Evolutionary conservation across 2,329 filamentous ascomycete genomes (phyloP).

Genomic region (Phyllosticta citribraziliensis): DNA sequence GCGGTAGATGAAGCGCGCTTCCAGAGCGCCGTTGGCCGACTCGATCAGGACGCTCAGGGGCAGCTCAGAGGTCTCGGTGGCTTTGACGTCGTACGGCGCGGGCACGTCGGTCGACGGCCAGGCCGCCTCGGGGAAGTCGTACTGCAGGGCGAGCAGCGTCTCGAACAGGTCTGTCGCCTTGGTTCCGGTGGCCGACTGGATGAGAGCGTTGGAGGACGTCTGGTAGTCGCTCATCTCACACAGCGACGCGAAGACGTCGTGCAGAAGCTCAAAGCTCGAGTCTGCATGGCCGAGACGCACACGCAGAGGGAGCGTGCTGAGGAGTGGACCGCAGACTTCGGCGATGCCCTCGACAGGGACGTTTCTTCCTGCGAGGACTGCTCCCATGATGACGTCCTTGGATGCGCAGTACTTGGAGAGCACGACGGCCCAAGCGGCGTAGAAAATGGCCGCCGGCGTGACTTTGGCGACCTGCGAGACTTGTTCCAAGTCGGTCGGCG

Average conservation of each 20-base stretch:
- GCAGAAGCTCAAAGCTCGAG: not conserved
- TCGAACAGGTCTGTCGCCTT: constrained; percentile 3
- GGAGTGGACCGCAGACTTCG: constrained; percentile 25
- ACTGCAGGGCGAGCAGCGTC: constrained; percentile 3
- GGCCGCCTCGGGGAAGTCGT: not conserved
- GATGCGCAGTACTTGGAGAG: constrained; percentile 23
- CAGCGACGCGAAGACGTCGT: not conserved
- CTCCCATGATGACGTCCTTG: constrained; percentile 25
- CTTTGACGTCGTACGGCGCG: not conserved
- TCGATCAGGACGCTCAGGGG: not conserved
- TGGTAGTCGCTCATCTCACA: constrained; percentile 3
- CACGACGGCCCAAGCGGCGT: constrained; percentile 30
- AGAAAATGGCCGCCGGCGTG: constrained; percentile 15
- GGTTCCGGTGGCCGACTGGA: constrained; percentile 4
- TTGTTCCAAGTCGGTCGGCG: not conserved
- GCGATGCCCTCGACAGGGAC: constrained; percentile 21
- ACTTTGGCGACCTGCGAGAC: constrained; percentile 3
- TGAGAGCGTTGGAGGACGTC: constrained; percentile 1
- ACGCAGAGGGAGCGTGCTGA: constrained; percentile 17
- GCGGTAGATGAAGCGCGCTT: constrained; percentile 5
- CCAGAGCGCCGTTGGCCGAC: not conserved
- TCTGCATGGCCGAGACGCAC: not conserved
- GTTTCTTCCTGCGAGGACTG: constrained; percentile 26
- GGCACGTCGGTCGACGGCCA: not conserved
- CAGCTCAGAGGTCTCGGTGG: not conserved